Evolutionary conservation across 768 basidiomycete species (phyloP).

Genomic region (Suillus occidentalis): DNA sequence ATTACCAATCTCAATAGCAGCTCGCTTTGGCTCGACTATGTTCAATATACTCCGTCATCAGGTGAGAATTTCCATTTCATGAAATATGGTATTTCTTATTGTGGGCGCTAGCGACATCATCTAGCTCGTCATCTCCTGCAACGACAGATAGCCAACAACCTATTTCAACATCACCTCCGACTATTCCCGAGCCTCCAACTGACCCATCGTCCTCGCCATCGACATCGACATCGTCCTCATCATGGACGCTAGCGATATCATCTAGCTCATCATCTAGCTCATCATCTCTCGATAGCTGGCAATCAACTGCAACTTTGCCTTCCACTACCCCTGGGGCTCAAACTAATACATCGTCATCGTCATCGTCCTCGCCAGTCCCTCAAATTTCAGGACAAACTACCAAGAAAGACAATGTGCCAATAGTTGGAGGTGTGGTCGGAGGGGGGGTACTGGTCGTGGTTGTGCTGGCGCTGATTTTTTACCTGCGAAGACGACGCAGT

Average conservation of each 20-base stretch:
- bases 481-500: not conserved
- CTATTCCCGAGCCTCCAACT: not conserved
- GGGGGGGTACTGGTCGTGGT: not conserved
- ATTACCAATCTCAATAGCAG: constrained; percentile 1
- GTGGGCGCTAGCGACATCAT: not conserved
- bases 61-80: not conserved
- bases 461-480: not conserved
- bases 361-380: not conserved
- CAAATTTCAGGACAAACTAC: not conserved
- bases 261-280: not conserved
- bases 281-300: not conserved
- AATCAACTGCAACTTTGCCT: not conserved
- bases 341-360: not conserved
- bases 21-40: constrained; percentile 8
- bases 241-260: too few species aligned
- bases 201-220: not conserved
- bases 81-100: not conserved
- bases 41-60: constrained; percentile 5
- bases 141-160: too few species aligned
- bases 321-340: not conserved
- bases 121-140: too few species aligned
- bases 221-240: too few species aligned
- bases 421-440: constrained; percentile 1
- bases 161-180: not conserved
- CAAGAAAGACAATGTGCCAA: not conserved